Evolutionary conservation across 805 yeast species (phyloP), one percentile per base, ranked within the genome.

Genomic region (Candida parachauliodes): DNA sequence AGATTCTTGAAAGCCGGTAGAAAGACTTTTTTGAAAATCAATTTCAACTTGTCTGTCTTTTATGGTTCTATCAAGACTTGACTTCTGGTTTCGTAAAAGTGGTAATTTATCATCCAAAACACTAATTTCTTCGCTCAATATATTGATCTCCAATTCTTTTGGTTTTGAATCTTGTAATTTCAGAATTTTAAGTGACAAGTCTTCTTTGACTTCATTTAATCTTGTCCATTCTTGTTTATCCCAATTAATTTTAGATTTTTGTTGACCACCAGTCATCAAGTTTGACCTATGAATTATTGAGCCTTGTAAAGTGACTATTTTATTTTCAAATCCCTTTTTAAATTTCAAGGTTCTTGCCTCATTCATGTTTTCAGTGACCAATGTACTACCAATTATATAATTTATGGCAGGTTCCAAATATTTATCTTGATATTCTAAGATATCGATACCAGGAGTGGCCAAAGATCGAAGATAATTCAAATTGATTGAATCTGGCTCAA

Each of bases 241-340:
- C 95, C 95, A 87, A 45, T 76, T 71, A 40, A 63, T 45, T 15
- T 48, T 53, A 34, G 32, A 16, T 19, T 68, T 68, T 5, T 77
- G 69, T 20, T 70, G 63, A 47, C 97, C 97, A 56, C 97, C 97
- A 7, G 97, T 83, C 95, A 93, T 87, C 25, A 88, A 68, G 5
- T 96, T 96, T 4, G 91, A 81, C 50, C 78, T 79, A 53, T 87
- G 88, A 32, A 93, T 84, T 21, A 88, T 68, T 0, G 91, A 77
- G 2, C 98, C 98, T 34, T 87, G 88, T 10, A 87, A 51, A 0
- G 96, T 77, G 2, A 89, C 95, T 34, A 84, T 57, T 55, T 85
- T 88, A 28, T 77, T 78, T 34, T 72, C 72, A 5, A 65, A 27
- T 2, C 32, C 31, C 14, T 44, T 39, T 14, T 70, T 68, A 91